A percentile compares a stretch with the other conserved stretches of the same genome.
Evolutionary conservation across 805 yeast species (phyloP).

Genomic region (Yarrowia sp.): DNA sequence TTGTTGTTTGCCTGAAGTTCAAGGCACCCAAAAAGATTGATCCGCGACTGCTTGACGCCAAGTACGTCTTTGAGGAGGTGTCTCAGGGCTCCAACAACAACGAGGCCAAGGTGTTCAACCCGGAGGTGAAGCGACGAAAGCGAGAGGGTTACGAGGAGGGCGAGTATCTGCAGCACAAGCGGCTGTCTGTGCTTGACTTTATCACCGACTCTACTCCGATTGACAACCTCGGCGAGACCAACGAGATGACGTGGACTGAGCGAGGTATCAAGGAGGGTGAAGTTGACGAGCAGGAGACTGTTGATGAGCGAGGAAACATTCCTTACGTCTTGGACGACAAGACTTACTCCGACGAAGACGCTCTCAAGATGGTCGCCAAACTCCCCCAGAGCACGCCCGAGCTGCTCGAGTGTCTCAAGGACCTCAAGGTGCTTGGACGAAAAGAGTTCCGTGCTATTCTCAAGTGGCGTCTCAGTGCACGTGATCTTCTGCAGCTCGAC

Average conservation of each 20-base stretch:
- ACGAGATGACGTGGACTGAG: constrained; percentile 48
- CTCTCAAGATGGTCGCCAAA: constrained; percentile 68
- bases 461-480: constrained; percentile 84
- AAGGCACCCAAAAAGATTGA: constrained; percentile 95
- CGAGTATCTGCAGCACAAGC: constrained; percentile 69
- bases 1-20: constrained; percentile 93
- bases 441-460: constrained; percentile 85
- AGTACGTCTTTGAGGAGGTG: constrained; percentile 90
- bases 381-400: constrained; percentile 77
- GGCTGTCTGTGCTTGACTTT: constrained; percentile 74
- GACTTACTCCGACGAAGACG: constrained; percentile 48
- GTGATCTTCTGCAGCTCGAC: constrained; percentile 70
- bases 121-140: constrained; percentile 83
- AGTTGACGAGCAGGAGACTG: neutral
- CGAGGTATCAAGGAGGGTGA: neutral
- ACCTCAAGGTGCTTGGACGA: constrained; percentile 88
- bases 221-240: constrained; percentile 69
- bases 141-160: constrained; percentile 98
- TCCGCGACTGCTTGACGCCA: constrained; percentile 87
- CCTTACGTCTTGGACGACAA: constrained; percentile 51
- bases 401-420: constrained; percentile 78
- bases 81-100: constrained; percentile 56
- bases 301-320: neutral
- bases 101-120: constrained; percentile 91
- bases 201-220: constrained; percentile 81